phyloP scores from a whole-genome alignment of 208 protist genomes.

The Wallacemonas sp. region DNA sequence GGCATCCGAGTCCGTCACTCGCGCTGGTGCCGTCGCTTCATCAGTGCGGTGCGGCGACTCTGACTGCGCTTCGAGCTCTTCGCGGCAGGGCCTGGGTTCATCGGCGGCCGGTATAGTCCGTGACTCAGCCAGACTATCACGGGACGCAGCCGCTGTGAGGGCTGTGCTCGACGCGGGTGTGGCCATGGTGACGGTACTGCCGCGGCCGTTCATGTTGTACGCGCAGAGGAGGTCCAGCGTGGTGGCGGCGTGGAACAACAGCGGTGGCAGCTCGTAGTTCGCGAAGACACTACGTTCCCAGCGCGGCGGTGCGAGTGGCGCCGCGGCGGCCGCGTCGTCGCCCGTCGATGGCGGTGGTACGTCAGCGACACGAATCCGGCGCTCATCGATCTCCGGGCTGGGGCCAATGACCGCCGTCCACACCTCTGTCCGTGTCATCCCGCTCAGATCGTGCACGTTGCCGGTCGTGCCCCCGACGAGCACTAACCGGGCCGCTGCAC shows the following conservation, averaged over 20 bases:
- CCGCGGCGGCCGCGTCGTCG: background rate
- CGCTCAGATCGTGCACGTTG: constrained; percentile 17
- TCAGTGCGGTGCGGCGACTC: too few species aligned
- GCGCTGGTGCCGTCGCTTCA: background rate
- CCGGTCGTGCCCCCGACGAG: constrained; percentile 20
- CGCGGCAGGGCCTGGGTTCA: background rate
- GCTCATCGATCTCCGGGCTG: background rate
- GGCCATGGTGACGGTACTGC: too few species aligned
- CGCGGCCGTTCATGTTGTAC: too few species aligned
- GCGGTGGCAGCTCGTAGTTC: constrained; percentile 37
- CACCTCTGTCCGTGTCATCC: constrained; percentile 25
- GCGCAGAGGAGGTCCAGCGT: constrained; percentile 10
- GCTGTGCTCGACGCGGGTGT: background rate
- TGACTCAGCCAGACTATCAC: constrained; percentile 5
- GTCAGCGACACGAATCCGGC: background rate
- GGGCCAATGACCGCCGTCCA: constrained; percentile 24
- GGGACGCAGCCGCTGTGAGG: background rate
- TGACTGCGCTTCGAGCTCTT: constrained; percentile 7
- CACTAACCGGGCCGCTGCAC: constrained; percentile 11
- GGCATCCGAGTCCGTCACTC: too few species aligned
- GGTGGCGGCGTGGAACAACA: constrained; percentile 43
- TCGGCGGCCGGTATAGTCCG: constrained; percentile 27
- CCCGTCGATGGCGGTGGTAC: background rate
- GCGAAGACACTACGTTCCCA: constrained; percentile 33
- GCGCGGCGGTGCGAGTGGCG: too few species aligned